Base-by-base conservation (phyloP, 768 basidiomycete species). In the Cyclocybe cylindracea region DNA sequence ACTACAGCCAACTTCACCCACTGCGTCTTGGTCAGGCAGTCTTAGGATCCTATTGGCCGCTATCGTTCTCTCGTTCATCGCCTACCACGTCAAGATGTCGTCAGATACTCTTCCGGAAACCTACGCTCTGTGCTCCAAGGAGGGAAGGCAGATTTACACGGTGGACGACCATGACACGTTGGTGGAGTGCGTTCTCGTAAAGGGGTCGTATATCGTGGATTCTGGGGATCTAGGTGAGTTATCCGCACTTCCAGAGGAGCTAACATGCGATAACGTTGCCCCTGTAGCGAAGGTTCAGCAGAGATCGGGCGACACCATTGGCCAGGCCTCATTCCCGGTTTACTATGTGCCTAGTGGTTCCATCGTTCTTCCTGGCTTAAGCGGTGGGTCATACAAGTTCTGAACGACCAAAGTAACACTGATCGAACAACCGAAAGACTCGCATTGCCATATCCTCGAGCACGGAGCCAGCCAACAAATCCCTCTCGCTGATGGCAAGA, bases 401-500 rank as follows among this genome's bases (percentile, higher is more conserved):
- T 24, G 24, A 3, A 24, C 24, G 5, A 24, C 24, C 24, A 24
- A 24, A 24, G 5, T 24, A 38, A 18, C 34, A 38, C 38, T 14
- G 43, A 41, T 33, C 9, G 19, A 32, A 44, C 31, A 41, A 10
- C 7, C 16, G 48, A 19, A 16, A 87, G 90, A 91, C 68, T 86
- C 89, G 0, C 90, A 92, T 69, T 85, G 76, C 0, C 90, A 93
- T 59, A 80, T 89, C 34, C 73, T 93, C 1, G 87, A 89, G 65
- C 89, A 91, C 61, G 91, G 91, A 6, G 84, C 85, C 14, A 79
- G 77, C 42, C 75, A 76, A 39, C 75, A 83, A 48, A 76, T 91
- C 33, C 79, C 85, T 39, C 73, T 94, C 4, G 83, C 82, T 58
- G 82, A 83, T 32, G 79, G 83, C 2, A 72, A 70, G 39, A 82